Evolutionary conservation across 257 asterid genomes (phyloP).

Genomic region (Lithospermum erythrorhizon): DNA sequence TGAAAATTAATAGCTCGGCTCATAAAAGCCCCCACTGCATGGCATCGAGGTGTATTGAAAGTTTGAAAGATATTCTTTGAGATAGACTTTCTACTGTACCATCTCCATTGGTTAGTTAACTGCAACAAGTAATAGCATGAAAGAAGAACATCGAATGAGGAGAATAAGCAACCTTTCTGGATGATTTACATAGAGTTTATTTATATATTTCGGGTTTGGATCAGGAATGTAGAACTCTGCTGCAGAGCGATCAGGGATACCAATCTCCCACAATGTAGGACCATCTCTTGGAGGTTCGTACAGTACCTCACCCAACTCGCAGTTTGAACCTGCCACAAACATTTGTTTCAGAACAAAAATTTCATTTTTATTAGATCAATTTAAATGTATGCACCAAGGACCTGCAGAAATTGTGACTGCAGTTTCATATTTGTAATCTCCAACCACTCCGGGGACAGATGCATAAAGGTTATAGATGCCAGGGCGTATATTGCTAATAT

Average conservation of each 20-base stretch:
- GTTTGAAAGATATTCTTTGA: too few relatives aligned
- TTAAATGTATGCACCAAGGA: constrained; percentile 9
- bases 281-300: constrained; percentile 63
- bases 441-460: constrained; percentile 52
- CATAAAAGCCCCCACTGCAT: too few relatives aligned
- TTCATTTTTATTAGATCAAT: background rate
- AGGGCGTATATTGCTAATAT: constrained; percentile 30
- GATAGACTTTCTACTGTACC: background rate
- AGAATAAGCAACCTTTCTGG: constrained; percentile 37
- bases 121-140: background rate
- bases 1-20: too few relatives aligned
- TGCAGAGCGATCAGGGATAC: constrained; percentile 65
- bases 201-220: constrained; percentile 46
- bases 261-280: constrained; percentile 77
- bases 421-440: constrained; percentile 39
- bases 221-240: constrained; percentile 62
- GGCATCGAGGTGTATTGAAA: too few relatives aligned
- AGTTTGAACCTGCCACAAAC: constrained; percentile 29
- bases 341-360: background rate
- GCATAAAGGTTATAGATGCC: constrained; percentile 64
- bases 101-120: background rate
- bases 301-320: constrained; percentile 38
- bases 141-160: background rate
- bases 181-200: constrained; percentile 47
- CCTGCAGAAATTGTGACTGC: constrained; percentile 42